Percentiles rank a stretch among this genome's conserved stretches.
Evolutionary conservation across 2,329 filamentous ascomycete genomes (phyloP).

Genomic region (Magnaporthiopsis poae): DNA sequence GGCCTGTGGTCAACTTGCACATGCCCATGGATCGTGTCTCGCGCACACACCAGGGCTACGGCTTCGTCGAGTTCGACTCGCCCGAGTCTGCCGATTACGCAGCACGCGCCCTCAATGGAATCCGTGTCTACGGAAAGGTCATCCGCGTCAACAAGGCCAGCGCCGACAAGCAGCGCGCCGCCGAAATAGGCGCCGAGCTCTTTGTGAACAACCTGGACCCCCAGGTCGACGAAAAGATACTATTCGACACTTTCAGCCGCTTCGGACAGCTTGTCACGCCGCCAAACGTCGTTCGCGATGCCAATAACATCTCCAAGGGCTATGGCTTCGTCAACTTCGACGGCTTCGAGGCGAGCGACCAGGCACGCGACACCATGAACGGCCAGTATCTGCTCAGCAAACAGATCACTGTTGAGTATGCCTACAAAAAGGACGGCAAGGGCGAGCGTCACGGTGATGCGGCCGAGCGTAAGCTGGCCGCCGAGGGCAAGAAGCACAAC

Average conservation of each 20-base stretch:
- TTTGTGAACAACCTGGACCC: conserved; percentile 93
- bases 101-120: conserved; percentile 89
- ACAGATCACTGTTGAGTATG: conserved; percentile 91
- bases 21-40: conserved; percentile 97
- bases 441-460: conserved; percentile 91
- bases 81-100: conserved; percentile 96
- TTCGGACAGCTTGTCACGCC: conserved; percentile 78
- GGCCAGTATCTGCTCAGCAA: conserved; percentile 96
- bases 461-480: conserved; percentile 82
- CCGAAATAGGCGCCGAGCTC: conserved; percentile 90
- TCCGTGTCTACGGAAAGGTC: conserved; percentile 85
- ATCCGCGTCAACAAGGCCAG: conserved; percentile 88
- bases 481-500: conserved; percentile 88
- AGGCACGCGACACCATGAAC: conserved; percentile 84
- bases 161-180: conserved; percentile 86
- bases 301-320: conserved; percentile 79
- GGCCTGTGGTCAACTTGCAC: conserved; percentile 94
- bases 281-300: conserved; percentile 87
- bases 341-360: conserved; percentile 87
- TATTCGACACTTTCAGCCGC: conserved; percentile 87
- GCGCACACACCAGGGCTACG: conserved; percentile 92
- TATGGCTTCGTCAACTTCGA: conserved; percentile 93
- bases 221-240: conserved; percentile 88
- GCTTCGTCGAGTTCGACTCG: conserved; percentile 95
- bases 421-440: conserved; percentile 98